These are phyloP conservation scores for Alternaria longipes DNA, from an alignment of 2,329 filamentous ascomycete genomes.

Conservation along the genomic window DNA sequence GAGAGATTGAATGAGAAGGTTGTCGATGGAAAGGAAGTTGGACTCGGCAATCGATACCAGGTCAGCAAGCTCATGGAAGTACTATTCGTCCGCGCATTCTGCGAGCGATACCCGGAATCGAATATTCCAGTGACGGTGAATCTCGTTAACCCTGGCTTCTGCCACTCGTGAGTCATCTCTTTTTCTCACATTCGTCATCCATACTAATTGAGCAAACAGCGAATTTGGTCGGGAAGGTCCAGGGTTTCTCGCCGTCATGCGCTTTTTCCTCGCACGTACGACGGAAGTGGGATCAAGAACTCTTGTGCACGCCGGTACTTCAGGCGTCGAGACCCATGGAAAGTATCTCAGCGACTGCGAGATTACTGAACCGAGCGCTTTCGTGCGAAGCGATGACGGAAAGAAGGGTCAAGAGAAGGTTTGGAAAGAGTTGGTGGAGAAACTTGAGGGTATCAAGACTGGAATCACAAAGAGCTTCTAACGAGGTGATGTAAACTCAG, in stretches of 20 bases:
- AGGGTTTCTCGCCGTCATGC: slow-evolving; percentile 18
- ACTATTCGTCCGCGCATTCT: slow-evolving; percentile 35
- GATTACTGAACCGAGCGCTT: slow-evolving; percentile 37
- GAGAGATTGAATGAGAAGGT: slow-evolving; percentile 31
- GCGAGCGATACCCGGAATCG: slow-evolving; percentile 20
- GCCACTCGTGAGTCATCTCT: slow-evolving; percentile 36
- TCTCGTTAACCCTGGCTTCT: slow-evolving; percentile 47
- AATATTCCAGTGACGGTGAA: slow-evolving; percentile 45
- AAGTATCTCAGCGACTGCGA: slow-evolving; percentile 52
- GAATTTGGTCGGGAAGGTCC: slow-evolving; percentile 34
- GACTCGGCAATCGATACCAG: slow-evolving; percentile 35
- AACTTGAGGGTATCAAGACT: slow-evolving; percentile 50
- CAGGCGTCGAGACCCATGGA: slow-evolving; percentile 52
- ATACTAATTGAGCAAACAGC: slow-evolving; percentile 7
- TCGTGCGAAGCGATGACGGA: slow-evolving; percentile 52
- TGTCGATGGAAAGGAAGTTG: slow-evolving; percentile 11
- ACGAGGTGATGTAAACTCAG: not conserved
- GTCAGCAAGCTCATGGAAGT: slow-evolving; percentile 48
- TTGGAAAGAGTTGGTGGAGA: slow-evolving; percentile 53
- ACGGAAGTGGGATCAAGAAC: slow-evolving; percentile 55
- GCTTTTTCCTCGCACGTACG: slow-evolving; percentile 43
- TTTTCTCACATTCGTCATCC: not conserved
- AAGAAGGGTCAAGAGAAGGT: slow-evolving; percentile 47
- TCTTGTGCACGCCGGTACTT: slow-evolving; percentile 51
- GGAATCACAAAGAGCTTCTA: slow-evolving; percentile 33